Conservation (phyloP, 352 stramenopile species). For the Globisporangium abappressorium region DNA sequence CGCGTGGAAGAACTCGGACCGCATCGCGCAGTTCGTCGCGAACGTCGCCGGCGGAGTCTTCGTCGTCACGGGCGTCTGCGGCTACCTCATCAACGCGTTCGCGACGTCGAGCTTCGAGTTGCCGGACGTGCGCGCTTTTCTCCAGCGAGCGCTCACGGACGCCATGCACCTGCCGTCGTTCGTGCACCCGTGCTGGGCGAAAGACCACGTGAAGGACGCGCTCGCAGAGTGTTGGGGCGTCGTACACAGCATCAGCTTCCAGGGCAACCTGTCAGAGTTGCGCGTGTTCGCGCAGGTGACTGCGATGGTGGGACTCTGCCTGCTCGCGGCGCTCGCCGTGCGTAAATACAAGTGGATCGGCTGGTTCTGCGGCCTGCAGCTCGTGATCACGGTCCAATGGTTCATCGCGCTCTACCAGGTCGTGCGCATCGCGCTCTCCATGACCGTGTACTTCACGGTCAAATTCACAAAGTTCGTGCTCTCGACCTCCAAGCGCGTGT, state of each 20-base stretch:
- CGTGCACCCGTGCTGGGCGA: constrained; percentile 18
- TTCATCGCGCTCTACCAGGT: constrained; percentile 66
- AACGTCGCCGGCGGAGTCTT: constrained; percentile 54
- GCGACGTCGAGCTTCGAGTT: constrained; percentile 27
- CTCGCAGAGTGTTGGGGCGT: constrained; percentile 35
- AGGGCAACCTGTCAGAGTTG: constrained; percentile 36
- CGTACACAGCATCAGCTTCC: constrained; percentile 23
- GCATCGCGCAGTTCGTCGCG: constrained; percentile 58
- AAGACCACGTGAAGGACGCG: constrained; percentile 21
- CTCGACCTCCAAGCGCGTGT: constrained; percentile 22
- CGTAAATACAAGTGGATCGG: constrained; percentile 63
- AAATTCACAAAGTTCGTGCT: constrained; percentile 48
- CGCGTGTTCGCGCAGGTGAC: constrained; percentile 32
- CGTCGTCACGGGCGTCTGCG: constrained; percentile 37
- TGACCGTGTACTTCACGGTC: constrained; percentile 46
- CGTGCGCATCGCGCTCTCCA: constrained; percentile 51
- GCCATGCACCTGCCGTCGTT: constrained; percentile 16
- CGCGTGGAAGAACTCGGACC: constrained; percentile 59
- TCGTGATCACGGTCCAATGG: constrained; percentile 63
- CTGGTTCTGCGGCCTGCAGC: constrained; percentile 54
- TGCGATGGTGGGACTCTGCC: constrained; percentile 22
- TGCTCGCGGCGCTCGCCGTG: constrained; percentile 23
- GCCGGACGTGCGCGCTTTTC: constrained; percentile 25
- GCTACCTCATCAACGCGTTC: constrained; percentile 32
- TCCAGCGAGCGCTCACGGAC: neutral